Percentiles rank a stretch among this genome's conserved stretches.
phyloP scores from a whole-genome alignment of 139 green algal species.

The Trebouxia sp. region DNA sequence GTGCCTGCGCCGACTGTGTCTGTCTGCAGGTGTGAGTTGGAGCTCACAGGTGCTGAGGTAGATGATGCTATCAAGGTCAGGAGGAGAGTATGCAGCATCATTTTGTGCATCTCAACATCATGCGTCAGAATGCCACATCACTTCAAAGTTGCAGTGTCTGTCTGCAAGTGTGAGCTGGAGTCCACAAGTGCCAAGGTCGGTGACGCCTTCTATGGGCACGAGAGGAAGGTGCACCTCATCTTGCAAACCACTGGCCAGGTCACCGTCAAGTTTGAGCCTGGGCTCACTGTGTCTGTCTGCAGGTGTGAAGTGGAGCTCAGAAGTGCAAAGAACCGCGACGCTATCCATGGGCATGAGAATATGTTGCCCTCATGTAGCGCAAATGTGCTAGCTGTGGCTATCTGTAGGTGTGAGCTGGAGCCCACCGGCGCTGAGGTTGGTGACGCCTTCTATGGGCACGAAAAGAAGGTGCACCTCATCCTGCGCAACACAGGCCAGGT shows the following conservation, averaged over 20 bases:
- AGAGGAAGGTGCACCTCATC: slow-evolving; percentile 21
- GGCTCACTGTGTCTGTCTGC: no score
- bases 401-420: slow-evolving; percentile 47
- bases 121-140: no score
- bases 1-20: background rate
- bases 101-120: no score
- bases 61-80: background rate
- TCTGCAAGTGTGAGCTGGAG: slow-evolving; percentile 46
- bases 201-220: slow-evolving; percentile 36
- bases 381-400: no score
- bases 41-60: slow-evolving; percentile 41
- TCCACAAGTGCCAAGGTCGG: slow-evolving; percentile 46
- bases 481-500: slow-evolving; percentile 43
- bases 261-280: slow-evolving; percentile 39
- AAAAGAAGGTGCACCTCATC: slow-evolving; percentile 21
- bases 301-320: no score
- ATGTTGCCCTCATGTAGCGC: no score
- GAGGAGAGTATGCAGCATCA: background rate
- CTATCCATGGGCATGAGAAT: no score
- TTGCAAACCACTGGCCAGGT: slow-evolving; percentile 42
- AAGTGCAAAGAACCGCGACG: no score
- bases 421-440: slow-evolving; percentile 47
- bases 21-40: slow-evolving; percentile 38
- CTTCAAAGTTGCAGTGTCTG: no score
- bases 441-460: slow-evolving; percentile 36